A percentile compares a stretch with the other conserved stretches of the same genome.
Conservation (phyloP, 1,284 basidiomycete genomes). For the Kwoniella shivajii region DNA sequence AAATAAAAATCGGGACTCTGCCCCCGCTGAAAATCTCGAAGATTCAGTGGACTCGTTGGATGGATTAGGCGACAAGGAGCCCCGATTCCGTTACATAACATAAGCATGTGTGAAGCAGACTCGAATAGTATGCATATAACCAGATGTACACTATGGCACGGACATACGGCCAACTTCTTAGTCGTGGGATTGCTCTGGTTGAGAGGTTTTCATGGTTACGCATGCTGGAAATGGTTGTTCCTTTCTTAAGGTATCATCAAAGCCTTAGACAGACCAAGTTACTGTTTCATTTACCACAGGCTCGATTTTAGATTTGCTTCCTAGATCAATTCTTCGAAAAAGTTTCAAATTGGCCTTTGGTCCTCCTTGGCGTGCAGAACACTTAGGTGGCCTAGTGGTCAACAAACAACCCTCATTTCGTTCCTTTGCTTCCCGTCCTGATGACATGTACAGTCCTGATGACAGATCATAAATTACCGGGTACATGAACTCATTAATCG, state of each 20-base stretch:
- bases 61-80: slow-evolving; percentile 1
- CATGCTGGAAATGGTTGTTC: slow-evolving; percentile 55
- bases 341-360: no score
- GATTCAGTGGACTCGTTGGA: neutral
- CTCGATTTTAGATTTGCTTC: slow-evolving; percentile 10
- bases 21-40: neutral
- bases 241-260: slow-evolving; percentile 34
- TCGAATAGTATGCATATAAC: no score
- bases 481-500: neutral
- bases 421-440: neutral
- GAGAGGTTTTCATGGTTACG: slow-evolving; percentile 61
- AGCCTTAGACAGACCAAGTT: slow-evolving; percentile 28
- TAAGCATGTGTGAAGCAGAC: no score
- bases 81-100: slow-evolving; percentile 1
- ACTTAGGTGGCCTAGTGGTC: no score
- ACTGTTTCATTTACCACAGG: neutral
- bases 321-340: no score
- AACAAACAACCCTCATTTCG: no score
- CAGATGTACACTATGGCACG: no score
- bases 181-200: slow-evolving; percentile 67
- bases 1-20: neutral
- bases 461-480: neutral
- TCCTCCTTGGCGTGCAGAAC: no score
- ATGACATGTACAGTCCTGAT: neutral
- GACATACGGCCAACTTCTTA: slow-evolving; percentile 65